Evolutionary conservation across 2,329 filamentous ascomycete genomes (phyloP).

Genomic region (Monilinia laxa): DNA sequence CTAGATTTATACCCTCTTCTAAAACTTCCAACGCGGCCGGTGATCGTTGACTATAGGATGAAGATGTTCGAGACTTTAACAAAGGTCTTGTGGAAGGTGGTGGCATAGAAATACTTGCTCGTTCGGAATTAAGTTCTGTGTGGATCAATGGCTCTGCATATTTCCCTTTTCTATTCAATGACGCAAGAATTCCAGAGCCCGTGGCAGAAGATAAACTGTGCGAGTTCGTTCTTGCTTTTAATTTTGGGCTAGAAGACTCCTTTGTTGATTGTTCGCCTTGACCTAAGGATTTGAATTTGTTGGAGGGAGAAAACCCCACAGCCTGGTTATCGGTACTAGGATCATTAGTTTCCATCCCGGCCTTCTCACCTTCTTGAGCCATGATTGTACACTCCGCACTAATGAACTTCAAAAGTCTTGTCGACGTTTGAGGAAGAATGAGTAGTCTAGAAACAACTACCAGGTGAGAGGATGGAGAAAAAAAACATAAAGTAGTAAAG

Average conservation of each 20-base stretch:
- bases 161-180: slow-evolving; percentile 52
- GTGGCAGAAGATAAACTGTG: slow-evolving; percentile 50
- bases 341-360: slow-evolving; percentile 29
- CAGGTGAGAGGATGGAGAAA: no score
- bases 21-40: slow-evolving; percentile 42
- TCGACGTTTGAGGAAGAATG: no score
- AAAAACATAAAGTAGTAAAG: no score
- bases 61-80: slow-evolving; percentile 42
- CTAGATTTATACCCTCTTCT: slow-evolving; percentile 37
- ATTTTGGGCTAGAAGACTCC: slow-evolving; percentile 5
- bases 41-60: slow-evolving; percentile 42
- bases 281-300: slow-evolving; percentile 16
- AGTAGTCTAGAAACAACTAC: no score
- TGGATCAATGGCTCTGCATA: slow-evolving; percentile 58
- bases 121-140: slow-evolving; percentile 56
- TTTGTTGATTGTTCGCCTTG: slow-evolving; percentile 9
- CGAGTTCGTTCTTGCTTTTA: slow-evolving; percentile 25
- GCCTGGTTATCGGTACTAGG: slow-evolving; percentile 27
- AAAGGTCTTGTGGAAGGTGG: slow-evolving; percentile 49
- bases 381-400: no score
- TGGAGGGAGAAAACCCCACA: slow-evolving; percentile 25
- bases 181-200: slow-evolving; percentile 41
- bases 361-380: slow-evolving; percentile 23
- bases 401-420: background rate
- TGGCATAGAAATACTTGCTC: slow-evolving; percentile 64